phyloP scores from a whole-genome alignment of 2,329 filamentous ascomycete genomes.

The Periglandula ipomoeae region DNA sequence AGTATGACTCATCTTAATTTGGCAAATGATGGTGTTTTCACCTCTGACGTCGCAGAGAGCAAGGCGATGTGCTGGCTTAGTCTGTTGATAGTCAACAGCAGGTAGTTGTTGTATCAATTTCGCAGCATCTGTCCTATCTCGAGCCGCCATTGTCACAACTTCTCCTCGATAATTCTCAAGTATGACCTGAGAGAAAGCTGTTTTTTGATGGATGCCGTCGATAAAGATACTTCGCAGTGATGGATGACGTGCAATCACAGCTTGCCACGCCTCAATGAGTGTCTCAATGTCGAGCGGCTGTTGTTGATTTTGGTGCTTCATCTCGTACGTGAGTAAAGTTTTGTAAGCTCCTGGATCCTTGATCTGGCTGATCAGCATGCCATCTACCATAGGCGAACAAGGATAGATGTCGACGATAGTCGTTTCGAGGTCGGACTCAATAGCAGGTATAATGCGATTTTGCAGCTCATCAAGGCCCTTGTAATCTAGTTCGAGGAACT shows the following conservation, averaged over 20 bases:
- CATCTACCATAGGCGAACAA: slow-evolving; percentile 28
- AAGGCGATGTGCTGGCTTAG: slow-evolving; percentile 4
- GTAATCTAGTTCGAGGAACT: slow-evolving; percentile 15
- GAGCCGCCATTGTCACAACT: neutral
- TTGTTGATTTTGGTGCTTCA: slow-evolving; percentile 2
- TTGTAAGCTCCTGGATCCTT: slow-evolving; percentile 11
- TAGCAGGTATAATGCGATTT: slow-evolving; percentile 12
- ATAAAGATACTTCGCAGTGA: slow-evolving; percentile 9
- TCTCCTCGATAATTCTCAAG: slow-evolving; percentile 2
- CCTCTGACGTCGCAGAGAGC: neutral
- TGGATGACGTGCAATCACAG: slow-evolving; percentile 8
- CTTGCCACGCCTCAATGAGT: slow-evolving; percentile 11
- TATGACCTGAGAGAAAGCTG: slow-evolving; percentile 6
- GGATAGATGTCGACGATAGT: slow-evolving; percentile 27
- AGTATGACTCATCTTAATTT: slow-evolving; percentile 26
- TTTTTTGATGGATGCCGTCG: slow-evolving; percentile 1
- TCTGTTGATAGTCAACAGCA: slow-evolving; percentile 1
- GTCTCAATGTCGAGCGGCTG: slow-evolving; percentile 2
- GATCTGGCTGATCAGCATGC: slow-evolving; percentile 25
- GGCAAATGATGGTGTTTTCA: slow-evolving; percentile 11
- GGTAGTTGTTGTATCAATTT: neutral
- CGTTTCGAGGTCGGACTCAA: slow-evolving; percentile 8
- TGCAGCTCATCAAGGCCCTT: slow-evolving; percentile 17
- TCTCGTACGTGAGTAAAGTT: slow-evolving; percentile 11
- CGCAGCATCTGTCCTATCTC: neutral